A percentile compares a stretch with the other conserved stretches of the same genome.
Conservation (phyloP, 2,329 filamentous ascomycete species). For the Apiospora arundinis region DNA sequence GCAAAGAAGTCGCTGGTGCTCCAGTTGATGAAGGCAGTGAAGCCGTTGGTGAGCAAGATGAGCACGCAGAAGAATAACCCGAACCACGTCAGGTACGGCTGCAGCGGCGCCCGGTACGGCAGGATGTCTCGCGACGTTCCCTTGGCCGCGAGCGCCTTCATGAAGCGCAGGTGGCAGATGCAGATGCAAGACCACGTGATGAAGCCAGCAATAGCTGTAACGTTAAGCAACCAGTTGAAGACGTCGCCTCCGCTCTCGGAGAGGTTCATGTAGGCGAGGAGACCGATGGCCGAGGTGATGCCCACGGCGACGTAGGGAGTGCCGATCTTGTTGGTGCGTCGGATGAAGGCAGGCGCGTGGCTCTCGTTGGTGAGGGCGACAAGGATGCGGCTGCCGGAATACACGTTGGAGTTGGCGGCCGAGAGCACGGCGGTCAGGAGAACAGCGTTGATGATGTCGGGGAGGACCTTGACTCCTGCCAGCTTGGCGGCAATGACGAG, state of each 20-base stretch:
- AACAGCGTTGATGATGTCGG: conserved; percentile 77
- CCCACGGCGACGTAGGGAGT: conserved; percentile 69
- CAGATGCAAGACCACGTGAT: conserved; percentile 74
- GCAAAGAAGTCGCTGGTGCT: conserved; percentile 66
- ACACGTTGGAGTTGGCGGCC: conserved; percentile 79
- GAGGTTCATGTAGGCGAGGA: conserved; percentile 73
- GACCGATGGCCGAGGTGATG: conserved; percentile 62
- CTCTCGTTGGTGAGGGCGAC: conserved; percentile 69
- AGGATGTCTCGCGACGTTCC: conserved; percentile 62
- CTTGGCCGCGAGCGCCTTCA: conserved; percentile 62
- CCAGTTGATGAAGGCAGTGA: conserved; percentile 72
- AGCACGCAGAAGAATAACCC: conserved; percentile 69
- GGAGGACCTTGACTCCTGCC: conserved; percentile 68
- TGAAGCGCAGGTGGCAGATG: conserved; percentile 69
- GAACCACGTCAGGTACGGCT: conserved; percentile 70
- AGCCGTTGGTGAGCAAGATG: conserved; percentile 72
- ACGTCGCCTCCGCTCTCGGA: conserved; percentile 63
- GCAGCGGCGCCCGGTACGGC: conserved; percentile 66
- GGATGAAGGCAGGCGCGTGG: conserved; percentile 66
- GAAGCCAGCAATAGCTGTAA: conserved; percentile 72
- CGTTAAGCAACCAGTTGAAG: conserved; percentile 77
- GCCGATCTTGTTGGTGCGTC: conserved; percentile 64
- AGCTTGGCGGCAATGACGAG: conserved; percentile 66
- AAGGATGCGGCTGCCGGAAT: conserved; percentile 73
- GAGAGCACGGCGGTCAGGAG: conserved; percentile 80